A percentile compares a stretch with the other conserved stretches of the same genome.
Evolutionary conservation across 805 yeast genomes (phyloP).

Genomic region (Tetrapisispora fleetii): DNA sequence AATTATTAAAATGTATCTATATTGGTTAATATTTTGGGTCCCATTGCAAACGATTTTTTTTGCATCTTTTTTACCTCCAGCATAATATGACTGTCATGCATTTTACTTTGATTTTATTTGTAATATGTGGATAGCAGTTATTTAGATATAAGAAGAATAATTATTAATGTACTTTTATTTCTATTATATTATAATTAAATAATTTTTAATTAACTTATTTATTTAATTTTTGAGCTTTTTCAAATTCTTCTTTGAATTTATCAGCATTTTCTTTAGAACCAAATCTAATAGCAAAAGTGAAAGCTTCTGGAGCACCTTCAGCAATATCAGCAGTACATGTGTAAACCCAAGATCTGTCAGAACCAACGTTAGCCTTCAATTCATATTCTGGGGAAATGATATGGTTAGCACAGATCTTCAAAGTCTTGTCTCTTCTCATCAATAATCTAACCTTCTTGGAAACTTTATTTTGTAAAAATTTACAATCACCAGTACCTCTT

Average conservation of each 20-base stretch:
- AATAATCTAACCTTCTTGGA: constrained; percentile 77
- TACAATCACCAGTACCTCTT: constrained; percentile 98
- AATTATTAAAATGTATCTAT: constrained; percentile 32
- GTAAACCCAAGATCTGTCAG: constrained; percentile 98
- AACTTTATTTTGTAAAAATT: constrained; percentile 82
- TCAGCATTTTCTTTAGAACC: constrained; percentile 90
- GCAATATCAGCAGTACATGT: constrained; percentile 87
- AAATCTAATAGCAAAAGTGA: constrained; percentile 92
- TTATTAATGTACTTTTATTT: not conserved
- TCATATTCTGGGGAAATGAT: constrained; percentile 71
- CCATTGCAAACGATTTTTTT: constrained; percentile 61
- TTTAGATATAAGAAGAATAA: not conserved
- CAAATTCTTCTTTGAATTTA: constrained; percentile 86
- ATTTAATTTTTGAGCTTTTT: constrained; percentile 66
- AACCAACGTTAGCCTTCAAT: constrained; percentile 87
- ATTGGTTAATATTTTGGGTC: constrained; percentile 53
- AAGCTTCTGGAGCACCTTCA: constrained; percentile 94
- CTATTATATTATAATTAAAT: not conserved
- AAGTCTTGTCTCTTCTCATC: constrained; percentile 98
- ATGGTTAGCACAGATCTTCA: constrained; percentile 97
- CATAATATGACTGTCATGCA: constrained; percentile 33
- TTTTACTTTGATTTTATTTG: no score
- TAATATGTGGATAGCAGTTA: no score
- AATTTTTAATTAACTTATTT: constrained; percentile 26
- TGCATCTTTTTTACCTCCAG: constrained; percentile 87